phyloP scores from a whole-genome alignment of 176 grass and related monocot species.

The Juncus inflexus region DNA sequence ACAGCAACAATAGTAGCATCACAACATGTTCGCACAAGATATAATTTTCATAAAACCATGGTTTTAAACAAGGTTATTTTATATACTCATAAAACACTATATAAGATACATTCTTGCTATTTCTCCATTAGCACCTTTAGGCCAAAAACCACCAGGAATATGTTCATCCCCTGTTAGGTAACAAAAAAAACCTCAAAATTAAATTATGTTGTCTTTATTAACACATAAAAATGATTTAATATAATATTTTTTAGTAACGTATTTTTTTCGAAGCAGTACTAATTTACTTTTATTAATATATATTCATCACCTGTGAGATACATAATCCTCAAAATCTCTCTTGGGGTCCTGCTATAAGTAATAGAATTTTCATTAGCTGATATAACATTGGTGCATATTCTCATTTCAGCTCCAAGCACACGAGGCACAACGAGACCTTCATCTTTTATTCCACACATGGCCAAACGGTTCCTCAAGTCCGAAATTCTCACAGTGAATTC shows the following conservation, averaged over 20 bases:
- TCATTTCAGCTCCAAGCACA: conserved; percentile 45
- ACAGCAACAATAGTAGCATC: neutral
- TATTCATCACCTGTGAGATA: conserved; percentile 45
- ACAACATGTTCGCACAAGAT: too few relatives aligned
- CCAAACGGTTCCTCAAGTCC: conserved; percentile 43
- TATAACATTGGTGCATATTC: conserved; percentile 53
- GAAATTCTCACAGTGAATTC: conserved; percentile 63
- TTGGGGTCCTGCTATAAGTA: conserved; percentile 49
- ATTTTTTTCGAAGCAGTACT: too few relatives aligned
- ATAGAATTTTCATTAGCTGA: conserved; percentile 62
- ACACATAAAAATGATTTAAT: too few relatives aligned
- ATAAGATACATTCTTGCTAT: conserved; percentile 39
- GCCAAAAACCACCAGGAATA: conserved; percentile 48
- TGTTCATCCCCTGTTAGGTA: conserved; percentile 34
- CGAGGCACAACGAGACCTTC: conserved; percentile 63
- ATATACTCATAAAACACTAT: too few relatives aligned
- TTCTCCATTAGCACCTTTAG: conserved; percentile 47
- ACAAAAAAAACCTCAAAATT: too few relatives aligned
- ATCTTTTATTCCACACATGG: conserved; percentile 58
- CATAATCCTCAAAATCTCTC: conserved; percentile 54
- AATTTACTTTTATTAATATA: too few relatives aligned
- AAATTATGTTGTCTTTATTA: too few relatives aligned
- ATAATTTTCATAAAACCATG: too few relatives aligned
- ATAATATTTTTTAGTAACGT: too few relatives aligned
- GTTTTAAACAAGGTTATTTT: too few relatives aligned